Conservation (phyloP, 306 rosid genomes). For the Rosa lucieae region DNA sequence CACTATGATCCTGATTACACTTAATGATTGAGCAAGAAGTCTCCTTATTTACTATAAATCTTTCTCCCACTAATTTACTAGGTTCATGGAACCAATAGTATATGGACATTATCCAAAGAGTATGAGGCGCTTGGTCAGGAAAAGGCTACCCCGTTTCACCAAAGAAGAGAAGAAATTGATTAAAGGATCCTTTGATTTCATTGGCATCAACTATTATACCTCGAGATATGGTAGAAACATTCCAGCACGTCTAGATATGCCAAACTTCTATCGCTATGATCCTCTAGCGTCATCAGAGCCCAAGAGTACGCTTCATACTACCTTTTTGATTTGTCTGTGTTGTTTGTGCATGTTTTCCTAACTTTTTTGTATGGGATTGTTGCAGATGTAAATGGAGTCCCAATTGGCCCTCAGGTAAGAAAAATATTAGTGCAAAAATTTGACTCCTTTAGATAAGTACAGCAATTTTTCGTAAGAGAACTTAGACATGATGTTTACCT, state of each 20-base stretch:
- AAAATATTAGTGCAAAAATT: background rate
- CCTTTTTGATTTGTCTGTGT: background rate
- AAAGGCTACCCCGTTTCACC: slow-evolving; percentile 15
- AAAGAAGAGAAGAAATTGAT: slow-evolving; percentile 19
- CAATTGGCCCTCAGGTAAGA: background rate
- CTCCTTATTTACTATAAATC: background rate
- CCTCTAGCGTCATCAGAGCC: background rate
- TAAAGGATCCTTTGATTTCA: slow-evolving; percentile 30
- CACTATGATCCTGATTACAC: background rate
- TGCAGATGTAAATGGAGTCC: slow-evolving; percentile 1
- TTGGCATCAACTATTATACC: slow-evolving; percentile 39
- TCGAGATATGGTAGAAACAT: slow-evolving; percentile 11
- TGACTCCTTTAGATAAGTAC: background rate
- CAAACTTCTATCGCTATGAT: slow-evolving; percentile 8
- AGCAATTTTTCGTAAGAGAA: background rate
- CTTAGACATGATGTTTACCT: background rate
- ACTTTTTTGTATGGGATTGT: background rate
- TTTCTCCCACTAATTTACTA: background rate
- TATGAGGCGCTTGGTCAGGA: slow-evolving; percentile 24
- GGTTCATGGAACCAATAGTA: slow-evolving; percentile 20
- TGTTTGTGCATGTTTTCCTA: background rate
- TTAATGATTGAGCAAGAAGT: background rate
- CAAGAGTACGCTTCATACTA: background rate
- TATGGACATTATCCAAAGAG: slow-evolving; percentile 27
- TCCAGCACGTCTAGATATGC: background rate